Conservation (phyloP, 805 yeast species). For the Barnettozyma populi region DNA sequence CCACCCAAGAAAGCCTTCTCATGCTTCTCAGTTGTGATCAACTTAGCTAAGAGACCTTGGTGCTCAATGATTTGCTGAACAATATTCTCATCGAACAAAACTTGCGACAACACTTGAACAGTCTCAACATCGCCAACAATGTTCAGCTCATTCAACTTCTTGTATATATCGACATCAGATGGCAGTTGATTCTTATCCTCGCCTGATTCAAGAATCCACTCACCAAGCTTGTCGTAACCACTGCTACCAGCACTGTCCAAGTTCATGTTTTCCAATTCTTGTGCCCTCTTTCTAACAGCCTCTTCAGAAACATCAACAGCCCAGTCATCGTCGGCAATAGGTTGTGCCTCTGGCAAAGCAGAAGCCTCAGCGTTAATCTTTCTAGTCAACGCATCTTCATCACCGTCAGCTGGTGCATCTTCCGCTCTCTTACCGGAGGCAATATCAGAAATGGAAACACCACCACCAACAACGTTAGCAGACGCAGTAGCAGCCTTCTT, state of each 20-base stretch:
- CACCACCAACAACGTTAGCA: slow-evolving; percentile 86
- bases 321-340: slow-evolving; percentile 89
- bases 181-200: slow-evolving; percentile 60
- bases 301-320: slow-evolving; percentile 96
- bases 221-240: slow-evolving; percentile 75
- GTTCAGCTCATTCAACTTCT: slow-evolving; percentile 77
- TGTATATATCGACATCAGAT: slow-evolving; percentile 85
- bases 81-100: slow-evolving; percentile 74
- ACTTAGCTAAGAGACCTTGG: slow-evolving; percentile 75
- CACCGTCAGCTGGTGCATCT: slow-evolving; percentile 42
- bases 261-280: slow-evolving; percentile 68
- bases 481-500: slow-evolving; percentile 80
- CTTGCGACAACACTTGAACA: slow-evolving; percentile 88
- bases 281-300: slow-evolving; percentile 89
- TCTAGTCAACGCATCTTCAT: slow-evolving; percentile 70
- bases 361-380: slow-evolving; percentile 84
- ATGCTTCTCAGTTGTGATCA: slow-evolving; percentile 59
- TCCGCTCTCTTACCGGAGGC: slow-evolving; percentile 45
- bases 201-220: slow-evolving; percentile 64
- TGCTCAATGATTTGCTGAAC: slow-evolving; percentile 69
- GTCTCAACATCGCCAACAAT: slow-evolving; percentile 69
- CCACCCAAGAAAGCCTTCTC: slow-evolving; percentile 95
- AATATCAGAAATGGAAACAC: slow-evolving; percentile 72
- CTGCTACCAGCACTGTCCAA: slow-evolving; percentile 37
- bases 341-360: slow-evolving; percentile 52